These are phyloP conservation scores for Canavalia gladiata DNA, from an alignment of 306 rosid genomes.

Conservation along the genomic window DNA sequence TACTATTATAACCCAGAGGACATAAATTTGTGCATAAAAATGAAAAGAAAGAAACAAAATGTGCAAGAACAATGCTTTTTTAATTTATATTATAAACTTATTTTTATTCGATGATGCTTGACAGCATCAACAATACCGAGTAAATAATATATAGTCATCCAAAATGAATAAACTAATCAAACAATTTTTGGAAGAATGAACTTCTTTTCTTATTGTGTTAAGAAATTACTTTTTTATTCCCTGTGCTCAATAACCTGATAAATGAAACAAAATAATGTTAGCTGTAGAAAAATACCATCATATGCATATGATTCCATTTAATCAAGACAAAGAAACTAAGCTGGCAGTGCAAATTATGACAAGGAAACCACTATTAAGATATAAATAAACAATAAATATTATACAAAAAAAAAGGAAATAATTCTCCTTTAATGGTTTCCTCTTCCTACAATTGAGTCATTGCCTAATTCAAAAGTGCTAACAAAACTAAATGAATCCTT, in stretches of 20 bases:
- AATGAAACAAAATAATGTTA: slow-evolving; percentile 29
- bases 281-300: slow-evolving; percentile 7
- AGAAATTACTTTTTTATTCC: slow-evolving; percentile 45
- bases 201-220: slow-evolving; percentile 35
- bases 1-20: not conserved
- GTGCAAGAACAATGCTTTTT: slow-evolving; percentile 24
- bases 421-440: too few relatives aligned
- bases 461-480: too few relatives aligned
- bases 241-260: slow-evolving; percentile 43
- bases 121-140: slow-evolving; percentile 40
- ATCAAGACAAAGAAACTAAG: not conserved
- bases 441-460: too few relatives aligned
- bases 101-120: not conserved
- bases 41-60: not conserved
- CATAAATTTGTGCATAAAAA: not conserved
- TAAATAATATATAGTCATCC: slow-evolving; percentile 37
- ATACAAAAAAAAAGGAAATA: too few relatives aligned
- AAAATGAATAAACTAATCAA: slow-evolving; percentile 37
- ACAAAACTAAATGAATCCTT: too few relatives aligned
- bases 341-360: not conserved
- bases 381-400: not conserved
- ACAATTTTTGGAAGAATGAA: slow-evolving; percentile 45
- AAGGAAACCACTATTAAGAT: slow-evolving; percentile 4
- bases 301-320: not conserved
- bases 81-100: slow-evolving; percentile 30